Evolutionary conservation across 2,329 filamentous ascomycete genomes (phyloP), one percentile per base, ranked within the genome.

Genomic region (Xenoacremonium recifei): DNA sequence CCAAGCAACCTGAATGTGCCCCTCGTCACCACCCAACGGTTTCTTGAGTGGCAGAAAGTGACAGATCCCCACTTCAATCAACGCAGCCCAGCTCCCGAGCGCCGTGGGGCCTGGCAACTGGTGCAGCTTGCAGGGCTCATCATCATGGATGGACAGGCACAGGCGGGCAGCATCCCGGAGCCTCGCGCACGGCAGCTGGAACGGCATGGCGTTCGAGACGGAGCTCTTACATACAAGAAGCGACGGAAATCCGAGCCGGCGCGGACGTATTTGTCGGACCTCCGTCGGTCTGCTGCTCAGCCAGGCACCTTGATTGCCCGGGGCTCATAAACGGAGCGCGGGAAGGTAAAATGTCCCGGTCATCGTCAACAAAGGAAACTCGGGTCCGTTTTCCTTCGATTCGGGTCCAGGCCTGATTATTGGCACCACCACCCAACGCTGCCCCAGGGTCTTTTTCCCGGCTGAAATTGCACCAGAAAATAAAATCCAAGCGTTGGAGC

Each of bases 391-490:
- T n/a, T n/a, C n/a, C 13, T 31, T 31, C 12, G 29, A 31, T 9
- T 27, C 29, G 29, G n/a, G n/a, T 15, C 7, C 7, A 9, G 29
- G 29, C 29, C n/a, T 31, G n/a, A 15, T 15, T n/a, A 9, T 6
- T 11, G 29, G 13, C 13, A 7, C 29, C 17, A 11, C 29, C 29
- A 31, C 29, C 17, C 6, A 6, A 31, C 7, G 29, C 29, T 15
- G 29, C n/a, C 29, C 13, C 7, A 6, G 12, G 6, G 29, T 27
- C 29, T n/a, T n/a, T n/a, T n/a, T n/a, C 51, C 55, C 39, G 45
- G 37, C 44, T 42, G 54, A 57, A 52, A 57, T 57, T 57, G 35
- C 50, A 58, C 21, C 43, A 44, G 45, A 19, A 39, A 44, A 35
- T 27, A 7, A 7, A 27, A 27, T 9, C 29, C 29, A n/a, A n/a